Evolutionary conservation across 108 stramenopile species (phyloP).

Genomic region (Nitzschia inconspicua): DNA sequence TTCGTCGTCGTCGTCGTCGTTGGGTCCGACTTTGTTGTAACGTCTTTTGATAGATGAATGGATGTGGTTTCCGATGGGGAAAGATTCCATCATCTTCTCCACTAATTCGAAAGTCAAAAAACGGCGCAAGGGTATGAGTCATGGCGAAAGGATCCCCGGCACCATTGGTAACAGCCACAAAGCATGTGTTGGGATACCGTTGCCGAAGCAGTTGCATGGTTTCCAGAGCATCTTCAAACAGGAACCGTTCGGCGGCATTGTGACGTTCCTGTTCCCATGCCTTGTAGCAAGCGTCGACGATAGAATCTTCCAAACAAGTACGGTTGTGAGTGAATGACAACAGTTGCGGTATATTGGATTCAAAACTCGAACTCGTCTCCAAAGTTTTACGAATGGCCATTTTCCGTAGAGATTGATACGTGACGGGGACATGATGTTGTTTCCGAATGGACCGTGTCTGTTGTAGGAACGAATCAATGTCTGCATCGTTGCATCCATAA

Average conservation of each 20-base stretch:
- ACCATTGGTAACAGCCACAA: conserved; percentile 77
- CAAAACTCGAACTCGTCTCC: background rate
- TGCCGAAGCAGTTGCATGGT: conserved; percentile 27
- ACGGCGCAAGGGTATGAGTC: conserved; percentile 34
- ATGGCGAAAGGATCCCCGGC: conserved; percentile 61
- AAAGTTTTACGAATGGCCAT: conserved; percentile 32
- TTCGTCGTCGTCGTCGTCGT: background rate
- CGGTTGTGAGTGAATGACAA: too few relatives aligned
- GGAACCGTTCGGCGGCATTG: conserved; percentile 47
- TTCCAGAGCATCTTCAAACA: conserved; percentile 37
- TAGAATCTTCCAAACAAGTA: background rate
- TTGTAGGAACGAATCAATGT: conserved; percentile 29
- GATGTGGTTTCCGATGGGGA: conserved; percentile 54
- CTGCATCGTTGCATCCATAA: conserved; percentile 28
- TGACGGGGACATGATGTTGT: conserved; percentile 28
- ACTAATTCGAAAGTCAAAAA: conserved; percentile 69
- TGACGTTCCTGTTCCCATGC: conserved; percentile 61
- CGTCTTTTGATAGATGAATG: conserved; percentile 59
- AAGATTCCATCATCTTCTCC: conserved; percentile 66
- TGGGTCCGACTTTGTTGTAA: conserved; percentile 1
- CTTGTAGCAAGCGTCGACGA: conserved; percentile 45
- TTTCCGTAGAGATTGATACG: conserved; percentile 57
- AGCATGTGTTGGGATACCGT: conserved; percentile 30
- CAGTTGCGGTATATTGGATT: background rate
- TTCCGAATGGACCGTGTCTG: conserved; percentile 44